phyloP scores from a whole-genome alignment of 2,329 filamentous ascomycete species.

The Raffaelea deltoideospora region DNA sequence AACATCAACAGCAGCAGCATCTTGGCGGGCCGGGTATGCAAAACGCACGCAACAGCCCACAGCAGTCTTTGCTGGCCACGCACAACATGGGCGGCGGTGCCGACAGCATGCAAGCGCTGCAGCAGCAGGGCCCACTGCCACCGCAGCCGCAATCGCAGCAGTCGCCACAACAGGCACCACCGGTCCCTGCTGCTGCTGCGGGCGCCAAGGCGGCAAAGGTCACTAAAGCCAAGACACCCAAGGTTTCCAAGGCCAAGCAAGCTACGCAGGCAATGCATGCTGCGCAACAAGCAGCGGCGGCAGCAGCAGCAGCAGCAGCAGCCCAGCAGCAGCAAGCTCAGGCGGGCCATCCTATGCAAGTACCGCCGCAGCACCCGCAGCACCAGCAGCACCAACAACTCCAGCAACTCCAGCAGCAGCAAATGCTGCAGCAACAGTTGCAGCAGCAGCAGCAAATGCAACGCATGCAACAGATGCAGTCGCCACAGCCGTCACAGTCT shows the following conservation, averaged over 20 bases:
- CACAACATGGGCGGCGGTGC: no score
- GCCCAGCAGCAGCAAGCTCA: neutral
- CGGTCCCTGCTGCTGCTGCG: neutral
- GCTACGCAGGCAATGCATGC: neutral
- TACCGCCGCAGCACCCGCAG: conserved; percentile 8
- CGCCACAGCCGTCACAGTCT: no score
- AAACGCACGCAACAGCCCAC: no score
- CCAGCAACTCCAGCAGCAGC: no score
- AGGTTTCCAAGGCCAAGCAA: neutral
- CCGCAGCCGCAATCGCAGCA: conserved; percentile 2
- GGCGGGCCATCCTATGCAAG: no score
- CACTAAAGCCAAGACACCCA: neutral
- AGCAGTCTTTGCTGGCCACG: no score
- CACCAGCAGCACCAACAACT: conserved; percentile 8
- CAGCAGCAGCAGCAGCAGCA: conserved; percentile 2
- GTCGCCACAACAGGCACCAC: neutral
- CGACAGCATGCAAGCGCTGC: neutral
- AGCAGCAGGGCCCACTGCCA: neutral
- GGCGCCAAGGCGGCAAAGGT: neutral
- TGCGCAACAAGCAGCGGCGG: neutral
- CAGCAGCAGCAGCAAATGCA: conserved; percentile 9
- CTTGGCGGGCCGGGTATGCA: no score
- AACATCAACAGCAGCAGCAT: neutral
- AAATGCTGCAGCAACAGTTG: conserved; percentile 2
- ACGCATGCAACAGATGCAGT: no score